A percentile compares a stretch with the other conserved stretches of the same genome.
Conservation (phyloP, 352 stramenopile species). For the Paralagenidium karlingii region DNA sequence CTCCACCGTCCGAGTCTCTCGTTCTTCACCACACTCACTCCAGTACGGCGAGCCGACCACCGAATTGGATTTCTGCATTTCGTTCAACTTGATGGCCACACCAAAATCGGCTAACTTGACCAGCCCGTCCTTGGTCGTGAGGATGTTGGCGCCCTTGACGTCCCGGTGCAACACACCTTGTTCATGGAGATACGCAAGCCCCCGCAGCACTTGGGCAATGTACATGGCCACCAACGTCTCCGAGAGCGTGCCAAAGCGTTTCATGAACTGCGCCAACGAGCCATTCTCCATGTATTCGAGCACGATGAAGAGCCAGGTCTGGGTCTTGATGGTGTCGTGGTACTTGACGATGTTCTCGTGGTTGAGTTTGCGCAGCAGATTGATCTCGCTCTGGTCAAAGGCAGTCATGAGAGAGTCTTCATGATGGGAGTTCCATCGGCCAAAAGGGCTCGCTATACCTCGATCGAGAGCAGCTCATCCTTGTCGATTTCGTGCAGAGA, state of each 20-base stretch:
- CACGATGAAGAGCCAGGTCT: slow-evolving; percentile 73
- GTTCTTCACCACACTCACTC: slow-evolving; percentile 36
- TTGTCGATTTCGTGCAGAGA: slow-evolving; percentile 75
- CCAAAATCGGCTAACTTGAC: slow-evolving; percentile 91
- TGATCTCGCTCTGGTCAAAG: slow-evolving; percentile 69
- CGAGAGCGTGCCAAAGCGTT: slow-evolving; percentile 87
- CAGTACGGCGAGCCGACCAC: slow-evolving; percentile 92
- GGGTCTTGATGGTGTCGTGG: slow-evolving; percentile 87
- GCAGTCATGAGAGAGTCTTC: background rate
- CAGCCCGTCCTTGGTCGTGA: slow-evolving; percentile 85
- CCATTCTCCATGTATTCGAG: slow-evolving; percentile 93
- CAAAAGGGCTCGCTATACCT: slow-evolving; percentile 13
- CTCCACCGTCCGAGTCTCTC: background rate
- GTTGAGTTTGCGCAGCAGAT: slow-evolving; percentile 86
- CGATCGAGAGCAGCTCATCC: slow-evolving; percentile 69
- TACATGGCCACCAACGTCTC: slow-evolving; percentile 87
- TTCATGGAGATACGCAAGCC: slow-evolving; percentile 85
- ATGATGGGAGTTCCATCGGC: background rate
- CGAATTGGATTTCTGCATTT: slow-evolving; percentile 79
- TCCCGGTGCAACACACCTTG: slow-evolving; percentile 88
- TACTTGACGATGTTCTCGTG: slow-evolving; percentile 95
- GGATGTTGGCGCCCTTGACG: slow-evolving; percentile 90
- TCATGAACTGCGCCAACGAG: slow-evolving; percentile 86
- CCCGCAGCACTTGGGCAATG: slow-evolving; percentile 86
- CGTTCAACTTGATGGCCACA: slow-evolving; percentile 82